Percentiles rank a stretch among this genome's conserved stretches.
Conservation (phyloP, 2,329 filamentous ascomycete species). For the Aspergillus awamori region DNA sequence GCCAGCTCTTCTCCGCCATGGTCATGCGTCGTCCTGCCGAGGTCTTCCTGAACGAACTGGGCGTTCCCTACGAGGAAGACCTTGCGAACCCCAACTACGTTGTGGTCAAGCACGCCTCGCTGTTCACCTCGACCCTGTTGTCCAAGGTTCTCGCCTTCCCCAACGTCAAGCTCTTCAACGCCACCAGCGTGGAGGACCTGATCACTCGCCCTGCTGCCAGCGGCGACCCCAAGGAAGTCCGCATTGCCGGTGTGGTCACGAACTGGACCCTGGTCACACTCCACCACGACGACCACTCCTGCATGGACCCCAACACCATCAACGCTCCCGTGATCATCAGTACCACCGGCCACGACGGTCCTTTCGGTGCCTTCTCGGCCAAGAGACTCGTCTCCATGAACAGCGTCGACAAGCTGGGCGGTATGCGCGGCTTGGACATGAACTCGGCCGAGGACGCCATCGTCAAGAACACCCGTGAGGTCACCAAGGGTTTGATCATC, state of each 20-base stretch:
- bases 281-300: conserved; percentile 85
- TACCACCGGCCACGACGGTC: conserved; percentile 88
- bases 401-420: conserved; percentile 77
- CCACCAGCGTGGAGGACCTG: conserved; percentile 86
- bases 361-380: conserved; percentile 87
- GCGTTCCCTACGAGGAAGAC: conserved; percentile 85
- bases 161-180: conserved; percentile 96
- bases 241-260: conserved; percentile 86
- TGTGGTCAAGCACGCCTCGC: conserved; percentile 88
- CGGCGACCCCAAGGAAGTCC: conserved; percentile 57
- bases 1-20: conserved; percentile 94
- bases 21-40: conserved; percentile 92
- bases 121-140: conserved; percentile 87
- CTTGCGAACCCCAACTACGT: conserved; percentile 84
- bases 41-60: conserved; percentile 77
- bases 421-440: conserved; percentile 95
- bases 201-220: conserved; percentile 71
- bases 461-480: conserved; percentile 85
- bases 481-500: conserved; percentile 86
- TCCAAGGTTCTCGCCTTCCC: conserved; percentile 80
- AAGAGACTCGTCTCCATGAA: conserved; percentile 91
- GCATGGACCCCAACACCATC: conserved; percentile 98
- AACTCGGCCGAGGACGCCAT: conserved; percentile 88
- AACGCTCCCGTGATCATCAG: conserved; percentile 86
- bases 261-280: conserved; percentile 94